phyloP scores from a whole-genome alignment of 2,329 filamentous ascomycete species.

The Chrysoporthe puriensis region DNA sequence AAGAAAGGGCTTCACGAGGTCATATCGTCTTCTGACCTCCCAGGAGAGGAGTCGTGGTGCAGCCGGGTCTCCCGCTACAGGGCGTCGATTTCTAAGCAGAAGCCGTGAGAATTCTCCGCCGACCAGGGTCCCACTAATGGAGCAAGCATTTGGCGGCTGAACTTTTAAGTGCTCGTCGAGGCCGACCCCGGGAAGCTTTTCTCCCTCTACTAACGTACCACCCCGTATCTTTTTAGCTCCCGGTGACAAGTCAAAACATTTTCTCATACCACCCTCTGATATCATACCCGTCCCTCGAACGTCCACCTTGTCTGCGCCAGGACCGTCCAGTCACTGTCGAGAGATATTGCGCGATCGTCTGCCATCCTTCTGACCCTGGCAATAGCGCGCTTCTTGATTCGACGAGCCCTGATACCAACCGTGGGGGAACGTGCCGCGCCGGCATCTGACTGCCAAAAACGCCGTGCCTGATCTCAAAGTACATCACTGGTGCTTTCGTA shows the following conservation, averaged over 20 bases:
- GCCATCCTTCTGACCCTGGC: conserved; percentile 15
- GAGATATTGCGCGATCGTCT: conserved; percentile 28
- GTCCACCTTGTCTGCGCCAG: conserved; percentile 18
- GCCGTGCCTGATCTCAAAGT: background rate
- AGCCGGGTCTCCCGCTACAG: background rate
- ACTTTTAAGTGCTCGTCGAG: background rate
- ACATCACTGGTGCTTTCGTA: conserved; percentile 3
- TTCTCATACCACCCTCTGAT: background rate
- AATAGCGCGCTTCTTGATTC: conserved; percentile 9
- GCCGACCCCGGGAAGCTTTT: background rate
- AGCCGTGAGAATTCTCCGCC: background rate
- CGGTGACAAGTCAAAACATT: background rate
- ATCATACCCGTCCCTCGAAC: background rate
- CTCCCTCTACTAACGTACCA: background rate
- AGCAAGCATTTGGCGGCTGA: background rate
- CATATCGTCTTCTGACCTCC: background rate
- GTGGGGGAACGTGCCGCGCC: conserved; percentile 12
- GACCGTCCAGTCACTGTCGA: conserved; percentile 24
- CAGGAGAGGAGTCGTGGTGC: background rate
- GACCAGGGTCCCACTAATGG: conserved; percentile 6
- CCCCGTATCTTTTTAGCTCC: conserved; percentile 1
- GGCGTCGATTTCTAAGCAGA: conserved; percentile 13
- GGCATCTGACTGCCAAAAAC: background rate
- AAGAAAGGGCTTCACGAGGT: background rate
- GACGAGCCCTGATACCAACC: conserved; percentile 10